These are phyloP conservation scores for Paramecium pentaurelia DNA, from an alignment of 73 alveolate genomes.

Conservation along the genomic window DNA sequence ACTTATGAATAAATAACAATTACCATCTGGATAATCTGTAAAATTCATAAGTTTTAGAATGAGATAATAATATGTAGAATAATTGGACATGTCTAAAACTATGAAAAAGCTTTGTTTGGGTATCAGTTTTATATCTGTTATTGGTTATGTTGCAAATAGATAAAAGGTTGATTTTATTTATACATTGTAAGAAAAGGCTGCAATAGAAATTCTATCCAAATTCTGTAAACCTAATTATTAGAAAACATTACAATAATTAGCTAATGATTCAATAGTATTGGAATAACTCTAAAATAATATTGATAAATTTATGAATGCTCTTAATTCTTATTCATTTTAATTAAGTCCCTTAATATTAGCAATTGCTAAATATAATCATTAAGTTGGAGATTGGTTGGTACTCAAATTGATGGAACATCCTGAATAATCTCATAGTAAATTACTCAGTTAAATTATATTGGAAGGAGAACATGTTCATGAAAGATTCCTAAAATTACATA, in stretches of 20 bases:
- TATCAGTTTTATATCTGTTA: conserved; percentile 2
- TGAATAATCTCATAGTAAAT: not conserved
- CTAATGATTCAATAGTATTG: not conserved
- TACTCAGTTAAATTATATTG: not conserved
- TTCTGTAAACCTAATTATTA: not conserved
- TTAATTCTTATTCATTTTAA: not conserved
- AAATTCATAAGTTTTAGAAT: conserved; percentile 23
- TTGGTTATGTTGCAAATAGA: not conserved
- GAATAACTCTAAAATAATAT: not conserved
- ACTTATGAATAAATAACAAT: not conserved
- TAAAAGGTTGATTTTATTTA: not conserved
- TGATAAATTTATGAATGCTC: not conserved
- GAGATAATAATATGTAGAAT: not conserved
- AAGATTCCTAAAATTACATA: not conserved
- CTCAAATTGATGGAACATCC: not conserved
- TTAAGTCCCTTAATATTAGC: conserved; percentile 4
- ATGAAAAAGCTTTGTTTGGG: not conserved
- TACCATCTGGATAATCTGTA: not conserved
- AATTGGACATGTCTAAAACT: not conserved
- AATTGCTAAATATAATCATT: not conserved
- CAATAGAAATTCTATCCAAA: conserved; percentile 2
- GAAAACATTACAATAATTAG: not conserved
- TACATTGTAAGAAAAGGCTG: not conserved
- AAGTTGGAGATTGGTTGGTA: conserved; percentile 31
- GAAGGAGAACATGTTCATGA: not conserved